phyloP scores from a whole-genome alignment of 2,329 filamentous ascomycete species.

The Venturia asperata region DNA sequence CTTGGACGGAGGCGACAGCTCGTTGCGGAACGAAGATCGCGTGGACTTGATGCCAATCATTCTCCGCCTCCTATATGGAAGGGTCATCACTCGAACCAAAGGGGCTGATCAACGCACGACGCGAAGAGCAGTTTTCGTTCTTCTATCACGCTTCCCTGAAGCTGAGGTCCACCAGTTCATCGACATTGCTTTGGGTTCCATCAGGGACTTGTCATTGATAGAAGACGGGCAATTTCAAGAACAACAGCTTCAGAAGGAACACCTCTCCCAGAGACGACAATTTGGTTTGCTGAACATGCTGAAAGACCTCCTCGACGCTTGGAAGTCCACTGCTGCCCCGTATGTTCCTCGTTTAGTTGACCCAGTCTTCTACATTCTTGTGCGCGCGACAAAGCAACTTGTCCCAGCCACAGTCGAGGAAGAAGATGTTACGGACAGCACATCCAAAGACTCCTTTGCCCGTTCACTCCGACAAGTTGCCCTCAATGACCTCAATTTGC shows the following conservation, averaged over 20 bases:
- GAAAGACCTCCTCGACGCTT: slow-evolving; percentile 74
- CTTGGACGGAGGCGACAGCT: slow-evolving; percentile 57
- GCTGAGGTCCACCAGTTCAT: slow-evolving; percentile 75
- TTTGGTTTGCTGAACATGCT: slow-evolving; percentile 90
- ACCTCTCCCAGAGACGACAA: slow-evolving; percentile 68
- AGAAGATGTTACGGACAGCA: slow-evolving; percentile 24
- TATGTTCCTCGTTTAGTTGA: slow-evolving; percentile 66
- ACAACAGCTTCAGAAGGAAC: slow-evolving; percentile 49
- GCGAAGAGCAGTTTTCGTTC: slow-evolving; percentile 64
- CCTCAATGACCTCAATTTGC: slow-evolving; percentile 72
- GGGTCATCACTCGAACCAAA: slow-evolving; percentile 74
- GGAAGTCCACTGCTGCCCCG: slow-evolving; percentile 64
- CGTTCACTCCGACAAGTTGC: slow-evolving; percentile 62
- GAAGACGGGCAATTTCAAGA: slow-evolving; percentile 45
- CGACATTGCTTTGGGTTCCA: slow-evolving; percentile 67
- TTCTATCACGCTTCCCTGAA: slow-evolving; percentile 68
- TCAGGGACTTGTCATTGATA: slow-evolving; percentile 56
- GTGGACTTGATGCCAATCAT: slow-evolving; percentile 74
- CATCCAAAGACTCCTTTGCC: slow-evolving; percentile 49
- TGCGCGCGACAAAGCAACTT: slow-evolving; percentile 45
- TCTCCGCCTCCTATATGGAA: slow-evolving; percentile 79
- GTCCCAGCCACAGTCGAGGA: not conserved
- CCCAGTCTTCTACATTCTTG: slow-evolving; percentile 72
- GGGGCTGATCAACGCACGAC: slow-evolving; percentile 69
- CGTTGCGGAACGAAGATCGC: slow-evolving; percentile 68